phyloP scores from a whole-genome alignment of 1,139 yeast genomes.

The Kodamaea derodonti region DNA sequence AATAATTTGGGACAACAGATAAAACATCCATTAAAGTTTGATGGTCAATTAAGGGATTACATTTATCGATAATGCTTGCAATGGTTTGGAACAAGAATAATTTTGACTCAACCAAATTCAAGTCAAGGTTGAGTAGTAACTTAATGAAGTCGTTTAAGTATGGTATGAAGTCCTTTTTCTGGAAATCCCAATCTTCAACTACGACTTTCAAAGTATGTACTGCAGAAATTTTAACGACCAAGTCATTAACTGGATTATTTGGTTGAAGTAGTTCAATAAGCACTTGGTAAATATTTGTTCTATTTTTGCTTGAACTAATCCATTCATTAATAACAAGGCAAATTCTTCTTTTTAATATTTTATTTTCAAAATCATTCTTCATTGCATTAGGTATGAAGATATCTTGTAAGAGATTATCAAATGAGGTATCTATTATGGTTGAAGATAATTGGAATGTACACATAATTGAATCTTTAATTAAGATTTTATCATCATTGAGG shows the following conservation, averaged over 20 bases:
- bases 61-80: slow-evolving; percentile 59
- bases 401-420: slow-evolving; percentile 54
- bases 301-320: slow-evolving; percentile 53
- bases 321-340: slow-evolving; percentile 78
- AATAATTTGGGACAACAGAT: slow-evolving; percentile 62
- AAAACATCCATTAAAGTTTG: slow-evolving; percentile 52
- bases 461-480: slow-evolving; percentile 74
- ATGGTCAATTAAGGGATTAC: slow-evolving; percentile 56
- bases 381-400: slow-evolving; percentile 68
- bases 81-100: slow-evolving; percentile 64
- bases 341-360: slow-evolving; percentile 72
- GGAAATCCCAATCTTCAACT: slow-evolving; percentile 85
- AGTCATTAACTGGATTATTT: slow-evolving; percentile 50
- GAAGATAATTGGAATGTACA: slow-evolving; percentile 81
- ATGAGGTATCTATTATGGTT: slow-evolving; percentile 53
- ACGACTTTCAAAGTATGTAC: slow-evolving; percentile 66
- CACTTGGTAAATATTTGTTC: slow-evolving; percentile 59
- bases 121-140: slow-evolving; percentile 44
- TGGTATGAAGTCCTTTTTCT: slow-evolving; percentile 62
- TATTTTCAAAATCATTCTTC: slow-evolving; percentile 44
- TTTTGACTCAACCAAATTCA: slow-evolving; percentile 69
- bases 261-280: slow-evolving; percentile 44
- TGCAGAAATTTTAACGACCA: slow-evolving; percentile 72
- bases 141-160: slow-evolving; percentile 53
- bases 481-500: slow-evolving; percentile 38